Evolutionary conservation across 176 grass and related monocot species (phyloP).

Genomic region (Carex parvula): DNA sequence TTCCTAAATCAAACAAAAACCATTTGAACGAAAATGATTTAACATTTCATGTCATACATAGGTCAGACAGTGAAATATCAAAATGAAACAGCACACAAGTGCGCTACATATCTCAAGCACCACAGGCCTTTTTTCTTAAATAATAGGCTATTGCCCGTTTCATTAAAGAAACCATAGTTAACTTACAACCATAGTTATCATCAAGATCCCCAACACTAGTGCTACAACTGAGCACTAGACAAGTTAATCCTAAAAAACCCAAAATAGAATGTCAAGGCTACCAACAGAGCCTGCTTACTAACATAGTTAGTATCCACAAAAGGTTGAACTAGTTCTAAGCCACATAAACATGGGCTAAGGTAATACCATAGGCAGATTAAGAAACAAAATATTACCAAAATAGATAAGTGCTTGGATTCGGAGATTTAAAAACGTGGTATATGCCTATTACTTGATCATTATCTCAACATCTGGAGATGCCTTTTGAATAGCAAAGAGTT

Average conservation of each 20-base stretch:
- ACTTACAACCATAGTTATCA: too few species aligned
- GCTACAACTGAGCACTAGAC: too few species aligned
- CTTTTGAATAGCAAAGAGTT: neutral
- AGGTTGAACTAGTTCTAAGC: too few species aligned
- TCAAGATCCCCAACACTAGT: too few species aligned
- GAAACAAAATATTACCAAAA: neutral
- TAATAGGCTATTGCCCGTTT: too few species aligned
- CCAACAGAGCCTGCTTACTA: too few species aligned
- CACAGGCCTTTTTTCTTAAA: too few species aligned
- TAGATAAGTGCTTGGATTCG: neutral
- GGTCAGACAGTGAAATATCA: neutral
- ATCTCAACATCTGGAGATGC: conserved; percentile 11
- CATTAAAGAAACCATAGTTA: too few species aligned
- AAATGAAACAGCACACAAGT: neutral
- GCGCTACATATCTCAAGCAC: neutral
- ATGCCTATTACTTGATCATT: neutral
- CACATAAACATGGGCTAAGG: too few species aligned
- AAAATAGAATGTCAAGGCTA: too few species aligned
- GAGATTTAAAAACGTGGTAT: neutral
- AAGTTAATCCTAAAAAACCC: too few species aligned
- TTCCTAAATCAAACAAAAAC: neutral
- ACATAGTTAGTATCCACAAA: too few species aligned
- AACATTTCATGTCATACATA: neutral
- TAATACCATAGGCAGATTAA: neutral
- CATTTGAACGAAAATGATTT: neutral